A percentile compares a stretch with the other conserved stretches of the same genome.
phyloP scores from a whole-genome alignment of 495 filamentous ascomycete species.

The Trichoderma virens region DNA sequence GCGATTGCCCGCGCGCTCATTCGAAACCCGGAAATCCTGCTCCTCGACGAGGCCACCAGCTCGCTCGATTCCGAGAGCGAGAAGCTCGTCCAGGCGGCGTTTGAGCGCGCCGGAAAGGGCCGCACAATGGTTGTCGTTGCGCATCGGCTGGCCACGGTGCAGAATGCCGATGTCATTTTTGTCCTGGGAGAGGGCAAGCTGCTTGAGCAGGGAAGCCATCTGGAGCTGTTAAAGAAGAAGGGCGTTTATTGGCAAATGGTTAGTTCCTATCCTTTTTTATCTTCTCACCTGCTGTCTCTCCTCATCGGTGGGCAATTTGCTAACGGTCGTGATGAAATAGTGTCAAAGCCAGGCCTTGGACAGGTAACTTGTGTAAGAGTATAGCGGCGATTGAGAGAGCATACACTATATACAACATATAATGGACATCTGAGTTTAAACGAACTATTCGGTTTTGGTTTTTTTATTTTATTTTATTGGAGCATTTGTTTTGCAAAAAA shows the following conservation, averaged over 20 bases:
- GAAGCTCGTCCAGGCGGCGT: conserved; percentile 59
- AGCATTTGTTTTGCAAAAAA: too few relatives aligned
- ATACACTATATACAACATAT: too few relatives aligned
- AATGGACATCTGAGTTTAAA: not conserved
- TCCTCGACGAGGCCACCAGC: conserved; percentile 74
- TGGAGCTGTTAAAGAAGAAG: conserved; percentile 35
- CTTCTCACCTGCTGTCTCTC: not conserved
- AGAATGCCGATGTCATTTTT: conserved; percentile 47
- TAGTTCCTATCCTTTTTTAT: conserved; percentile 9
- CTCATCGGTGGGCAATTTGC: not conserved
- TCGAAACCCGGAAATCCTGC: conserved; percentile 57
- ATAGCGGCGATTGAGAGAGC: not conserved
- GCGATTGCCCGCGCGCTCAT: conserved; percentile 71
- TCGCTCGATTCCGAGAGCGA: conserved; percentile 70
- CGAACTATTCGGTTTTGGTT: not conserved
- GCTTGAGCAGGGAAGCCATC: conserved; percentile 46
- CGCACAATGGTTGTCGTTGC: conserved; percentile 69
- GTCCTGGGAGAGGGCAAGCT: conserved; percentile 45
- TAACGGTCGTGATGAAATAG: conserved; percentile 17
- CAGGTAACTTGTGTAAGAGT: conserved; percentile 16
- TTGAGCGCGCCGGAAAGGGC: conserved; percentile 51
- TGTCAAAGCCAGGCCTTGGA: conserved; percentile 35
- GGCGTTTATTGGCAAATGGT: conserved; percentile 43
- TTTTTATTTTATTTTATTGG: not conserved
- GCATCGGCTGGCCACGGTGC: conserved; percentile 47